Evolutionary conservation across 2,329 filamentous ascomycete species (phyloP), one percentile per base, ranked within the genome.

Genomic region (Trichoderma guizhouense): DNA sequence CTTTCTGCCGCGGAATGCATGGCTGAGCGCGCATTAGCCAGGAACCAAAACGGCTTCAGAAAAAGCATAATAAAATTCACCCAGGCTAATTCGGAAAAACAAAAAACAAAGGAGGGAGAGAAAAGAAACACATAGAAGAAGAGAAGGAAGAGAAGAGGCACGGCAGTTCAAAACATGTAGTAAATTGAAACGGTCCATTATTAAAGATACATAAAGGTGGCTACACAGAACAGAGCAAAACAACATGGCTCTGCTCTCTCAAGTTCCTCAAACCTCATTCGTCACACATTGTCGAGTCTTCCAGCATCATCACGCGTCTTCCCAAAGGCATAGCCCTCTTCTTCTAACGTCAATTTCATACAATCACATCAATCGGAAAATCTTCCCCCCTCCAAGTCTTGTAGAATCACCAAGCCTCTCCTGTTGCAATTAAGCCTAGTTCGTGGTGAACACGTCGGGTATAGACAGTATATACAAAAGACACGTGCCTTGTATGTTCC

Each of bases 401-500:
- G 32, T 30, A 28, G n/a, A 61, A 57, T 64, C 43, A 28, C 43
- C 60, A 71, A 66, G n/a, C 60, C 69, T 8, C 53, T 58, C 12
- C 26, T 66, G 36, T 24, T 66, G 24, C 53, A 65, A 71, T 66
- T 60, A 71, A 60, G 53, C 53, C 47, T 61, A 60, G 24, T 63
- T 58, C 47, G 26, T 24, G 53, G 51, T 60, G 61, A 66, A 66
- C 61, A 58, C 30, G 62, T 34, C 61, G 34, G 61, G 62, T 65
- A 71, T 65, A 65, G 69, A 71, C 69, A 65, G 60, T 73, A 73
- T 73, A 73, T 70, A 73, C 69, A 72, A 72, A 72, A 62, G 70
- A 72, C 70, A 69, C 28, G 39, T 69, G 70, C 55, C 64, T 69
- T 36, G 51, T 72, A 71, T 66, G 69, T 51, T 63, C 47, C 69